Evolutionary conservation across 2,329 filamentous ascomycete species (phyloP).

Genomic region (Colletotrichum sansevieriae): DNA sequence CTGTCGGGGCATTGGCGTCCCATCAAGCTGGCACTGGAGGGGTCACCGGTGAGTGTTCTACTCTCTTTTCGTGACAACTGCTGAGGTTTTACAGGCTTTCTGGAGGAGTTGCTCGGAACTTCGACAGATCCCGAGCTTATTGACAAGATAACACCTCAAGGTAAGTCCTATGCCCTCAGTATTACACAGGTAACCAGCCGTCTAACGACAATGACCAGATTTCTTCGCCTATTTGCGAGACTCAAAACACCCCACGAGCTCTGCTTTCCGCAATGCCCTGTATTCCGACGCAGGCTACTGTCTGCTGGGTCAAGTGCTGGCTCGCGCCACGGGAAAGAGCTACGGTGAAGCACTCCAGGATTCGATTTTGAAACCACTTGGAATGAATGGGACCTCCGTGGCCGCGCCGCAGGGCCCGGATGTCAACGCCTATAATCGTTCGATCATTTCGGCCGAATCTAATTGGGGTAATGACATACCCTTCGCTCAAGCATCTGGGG

Average conservation of each 20-base stretch:
- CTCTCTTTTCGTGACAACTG: no score
- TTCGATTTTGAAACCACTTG: conserved; percentile 31
- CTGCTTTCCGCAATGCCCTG: conserved; percentile 11
- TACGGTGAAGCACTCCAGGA: conserved; percentile 8
- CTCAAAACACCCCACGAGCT: background rate
- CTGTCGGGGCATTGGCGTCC: conserved; percentile 43
- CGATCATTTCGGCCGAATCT: background rate
- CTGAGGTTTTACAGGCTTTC: no score
- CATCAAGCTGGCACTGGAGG: conserved; percentile 43
- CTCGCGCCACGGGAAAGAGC: conserved; percentile 8
- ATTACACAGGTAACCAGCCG: no score
- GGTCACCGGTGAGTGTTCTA: background rate
- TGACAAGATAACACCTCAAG: background rate
- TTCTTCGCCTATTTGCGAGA: conserved; percentile 13
- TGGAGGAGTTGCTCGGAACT: no score
- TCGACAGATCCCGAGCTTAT: background rate
- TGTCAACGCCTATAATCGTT: background rate
- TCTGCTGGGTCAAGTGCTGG: conserved; percentile 17
- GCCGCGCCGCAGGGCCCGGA: background rate
- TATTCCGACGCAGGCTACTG: conserved; percentile 27
- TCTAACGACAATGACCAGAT: background rate
- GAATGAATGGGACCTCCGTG: conserved; percentile 7
- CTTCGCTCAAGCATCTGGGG: conserved; percentile 15
- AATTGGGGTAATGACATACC: background rate
- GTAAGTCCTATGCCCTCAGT: no score